phyloP scores from a whole-genome alignment of 148 eudicot genomes.

The Spergularia bocconei region DNA sequence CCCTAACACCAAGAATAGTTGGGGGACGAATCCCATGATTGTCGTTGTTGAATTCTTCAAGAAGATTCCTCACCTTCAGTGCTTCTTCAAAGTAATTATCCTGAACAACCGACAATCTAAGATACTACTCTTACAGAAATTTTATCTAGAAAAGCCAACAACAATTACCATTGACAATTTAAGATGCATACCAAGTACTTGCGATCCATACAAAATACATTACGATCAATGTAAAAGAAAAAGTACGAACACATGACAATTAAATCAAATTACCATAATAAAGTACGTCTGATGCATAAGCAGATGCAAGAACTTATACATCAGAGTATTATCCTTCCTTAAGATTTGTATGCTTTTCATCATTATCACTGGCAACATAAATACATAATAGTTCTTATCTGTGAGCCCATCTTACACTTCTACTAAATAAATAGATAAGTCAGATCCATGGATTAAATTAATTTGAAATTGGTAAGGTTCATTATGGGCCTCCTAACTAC shows the following conservation, averaged over 20 bases:
- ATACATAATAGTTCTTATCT: no score
- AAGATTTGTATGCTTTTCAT: no score
- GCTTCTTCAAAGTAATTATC: constrained; percentile 99
- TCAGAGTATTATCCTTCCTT: no score
- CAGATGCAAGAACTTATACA: no score
- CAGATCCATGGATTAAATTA: no score
- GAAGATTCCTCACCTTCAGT: constrained; percentile 96
- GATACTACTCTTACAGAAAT: neutral
- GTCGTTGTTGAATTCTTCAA: constrained; percentile 69
- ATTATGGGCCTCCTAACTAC: no score
- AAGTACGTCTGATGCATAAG: no score
- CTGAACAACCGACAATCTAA: constrained; percentile 33
- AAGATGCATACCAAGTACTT: neutral
- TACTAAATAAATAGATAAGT: no score
- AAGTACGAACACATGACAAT: neutral
- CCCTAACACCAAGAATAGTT: constrained; percentile 96
- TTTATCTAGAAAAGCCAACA: neutral
- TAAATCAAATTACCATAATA: neutral
- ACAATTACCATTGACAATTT: neutral
- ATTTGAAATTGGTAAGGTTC: no score
- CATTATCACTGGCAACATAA: no score
- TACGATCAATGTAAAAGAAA: neutral
- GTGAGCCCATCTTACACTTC: no score
- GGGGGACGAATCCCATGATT: constrained; percentile 81
- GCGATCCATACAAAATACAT: neutral